phyloP scores from a whole-genome alignment of 176 grass and related monocot species.

The Lolium rigidum region DNA sequence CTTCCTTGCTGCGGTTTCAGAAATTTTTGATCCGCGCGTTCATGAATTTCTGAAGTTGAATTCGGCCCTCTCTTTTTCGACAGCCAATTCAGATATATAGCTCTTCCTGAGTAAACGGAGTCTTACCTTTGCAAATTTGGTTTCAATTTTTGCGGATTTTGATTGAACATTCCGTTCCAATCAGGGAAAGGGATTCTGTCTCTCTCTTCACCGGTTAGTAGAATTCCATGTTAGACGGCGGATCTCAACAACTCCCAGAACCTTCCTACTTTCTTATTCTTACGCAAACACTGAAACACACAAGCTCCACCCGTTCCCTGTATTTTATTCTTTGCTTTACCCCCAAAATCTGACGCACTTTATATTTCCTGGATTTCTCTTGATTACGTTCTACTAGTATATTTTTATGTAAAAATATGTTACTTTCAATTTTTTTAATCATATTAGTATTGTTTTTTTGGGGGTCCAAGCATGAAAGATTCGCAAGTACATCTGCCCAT shows the following conservation, averaged over 20 bases:
- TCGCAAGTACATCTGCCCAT: slow-evolving; percentile 52
- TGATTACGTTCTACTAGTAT: background rate
- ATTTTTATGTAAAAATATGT: background rate
- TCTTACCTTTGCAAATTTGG: background rate
- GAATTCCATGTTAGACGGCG: slow-evolving; percentile 29
- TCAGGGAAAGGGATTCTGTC: background rate
- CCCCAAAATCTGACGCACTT: slow-evolving; percentile 4
- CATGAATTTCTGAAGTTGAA: background rate
- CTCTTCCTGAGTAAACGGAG: background rate
- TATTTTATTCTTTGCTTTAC: background rate
- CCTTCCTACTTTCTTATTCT: background rate
- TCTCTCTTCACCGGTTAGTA: background rate
- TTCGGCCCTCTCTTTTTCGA: background rate
- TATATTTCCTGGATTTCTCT: background rate
- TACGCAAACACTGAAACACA: background rate
- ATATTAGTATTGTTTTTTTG: background rate
- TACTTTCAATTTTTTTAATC: background rate
- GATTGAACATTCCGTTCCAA: background rate
- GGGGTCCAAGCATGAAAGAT: slow-evolving; percentile 50
- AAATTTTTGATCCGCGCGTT: background rate
- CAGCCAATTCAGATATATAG: background rate
- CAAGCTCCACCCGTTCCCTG: background rate
- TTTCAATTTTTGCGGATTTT: background rate
- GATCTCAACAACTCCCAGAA: slow-evolving; percentile 45
- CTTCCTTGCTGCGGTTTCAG: background rate